A percentile compares a stretch with the other conserved stretches of the same genome.
These are phyloP conservation scores for Lachnellula suecica DNA, from an alignment of 2,329 filamentous ascomycete species.

Conservation along the genomic window DNA sequence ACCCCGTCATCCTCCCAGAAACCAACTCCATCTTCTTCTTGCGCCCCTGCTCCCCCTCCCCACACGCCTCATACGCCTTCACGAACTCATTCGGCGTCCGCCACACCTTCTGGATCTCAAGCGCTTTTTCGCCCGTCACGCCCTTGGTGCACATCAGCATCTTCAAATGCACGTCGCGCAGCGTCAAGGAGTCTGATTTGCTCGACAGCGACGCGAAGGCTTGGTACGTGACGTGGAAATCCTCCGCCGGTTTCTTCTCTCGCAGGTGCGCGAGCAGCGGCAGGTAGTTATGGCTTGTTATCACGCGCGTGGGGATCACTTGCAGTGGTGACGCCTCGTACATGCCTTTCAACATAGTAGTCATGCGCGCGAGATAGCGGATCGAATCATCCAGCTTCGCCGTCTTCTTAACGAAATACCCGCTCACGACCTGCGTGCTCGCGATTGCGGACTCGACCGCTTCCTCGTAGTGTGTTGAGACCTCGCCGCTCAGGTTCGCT, in stretches of 20 bases:
- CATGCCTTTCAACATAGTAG: slow-evolving; percentile 60
- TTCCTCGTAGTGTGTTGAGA: slow-evolving; percentile 59
- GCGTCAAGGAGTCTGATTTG: slow-evolving; percentile 72
- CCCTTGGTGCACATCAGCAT: slow-evolving; percentile 83
- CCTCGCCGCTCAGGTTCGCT: slow-evolving; percentile 57
- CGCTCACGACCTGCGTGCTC: slow-evolving; percentile 75
- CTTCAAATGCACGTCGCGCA: slow-evolving; percentile 75
- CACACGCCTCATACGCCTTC: slow-evolving; percentile 64
- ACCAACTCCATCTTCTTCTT: slow-evolving; percentile 63
- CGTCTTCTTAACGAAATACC: slow-evolving; percentile 77
- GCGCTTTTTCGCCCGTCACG: slow-evolving; percentile 73
- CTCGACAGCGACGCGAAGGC: slow-evolving; percentile 72
- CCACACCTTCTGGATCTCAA: slow-evolving; percentile 80
- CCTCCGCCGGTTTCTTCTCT: slow-evolving; percentile 45
- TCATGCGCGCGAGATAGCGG: slow-evolving; percentile 72
- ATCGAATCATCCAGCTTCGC: slow-evolving; percentile 76
- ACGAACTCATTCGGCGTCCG: slow-evolving; percentile 70
- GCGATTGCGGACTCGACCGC: slow-evolving; percentile 72
- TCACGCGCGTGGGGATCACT: slow-evolving; percentile 64
- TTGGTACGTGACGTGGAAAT: slow-evolving; percentile 65
- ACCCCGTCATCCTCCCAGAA: slow-evolving; percentile 51
- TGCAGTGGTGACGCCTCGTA: slow-evolving; percentile 60
- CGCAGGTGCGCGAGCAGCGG: slow-evolving; percentile 60
- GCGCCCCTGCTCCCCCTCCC: slow-evolving; percentile 40
- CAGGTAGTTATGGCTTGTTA: slow-evolving; percentile 66